These are phyloP conservation scores for Lipomyces chichibuensis DNA, from an alignment of 805 yeast species.

Conservation along the genomic window DNA sequence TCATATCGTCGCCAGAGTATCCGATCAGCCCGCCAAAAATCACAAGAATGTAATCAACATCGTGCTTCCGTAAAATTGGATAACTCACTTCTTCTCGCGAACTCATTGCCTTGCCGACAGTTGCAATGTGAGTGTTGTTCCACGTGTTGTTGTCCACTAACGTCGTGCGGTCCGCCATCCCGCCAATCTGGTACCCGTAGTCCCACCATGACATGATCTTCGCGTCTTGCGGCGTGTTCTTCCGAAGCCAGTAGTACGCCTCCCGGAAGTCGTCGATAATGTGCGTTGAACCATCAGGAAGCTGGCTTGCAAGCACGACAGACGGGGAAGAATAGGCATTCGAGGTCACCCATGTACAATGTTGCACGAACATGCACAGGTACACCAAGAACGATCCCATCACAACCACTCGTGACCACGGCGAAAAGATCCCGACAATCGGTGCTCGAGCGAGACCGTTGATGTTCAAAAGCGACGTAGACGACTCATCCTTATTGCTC, in stretches of 20 bases:
- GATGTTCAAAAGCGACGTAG: slow-evolving; percentile 14
- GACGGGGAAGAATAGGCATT: slow-evolving; percentile 97
- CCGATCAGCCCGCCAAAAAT: slow-evolving; percentile 95
- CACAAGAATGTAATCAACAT: slow-evolving; percentile 90
- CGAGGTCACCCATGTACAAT: slow-evolving; percentile 96
- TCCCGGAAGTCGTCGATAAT: slow-evolving; percentile 97
- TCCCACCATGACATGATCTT: slow-evolving; percentile 99
- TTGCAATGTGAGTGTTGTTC: slow-evolving; percentile 99
- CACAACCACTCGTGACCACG: slow-evolving; percentile 63
- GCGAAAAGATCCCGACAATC: slow-evolving; percentile 30
- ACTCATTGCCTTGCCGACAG: slow-evolving; percentile 98
- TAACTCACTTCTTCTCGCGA: slow-evolving; percentile 86
- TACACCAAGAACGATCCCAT: slow-evolving; percentile 70
- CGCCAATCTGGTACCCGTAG: slow-evolving; percentile 99
- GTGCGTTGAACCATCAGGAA: slow-evolving; percentile 81
- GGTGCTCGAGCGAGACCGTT: slow-evolving; percentile 19
- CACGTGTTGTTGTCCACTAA: slow-evolving; percentile 98
- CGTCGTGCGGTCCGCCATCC: slow-evolving; percentile 99
- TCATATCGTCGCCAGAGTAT: slow-evolving; percentile 93
- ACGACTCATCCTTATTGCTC: background rate
- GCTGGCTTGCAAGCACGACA: slow-evolving; percentile 82
- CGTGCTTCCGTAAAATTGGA: slow-evolving; percentile 83
- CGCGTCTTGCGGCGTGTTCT: slow-evolving; percentile 96
- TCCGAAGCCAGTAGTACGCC: slow-evolving; percentile 97
- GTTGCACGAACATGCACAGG: slow-evolving; percentile 79